These are phyloP conservation scores for Dictyostelium discoideum DNA, from an alignment of 78 protist species.

Conservation along the genomic window dicty_2.7 NC_007088.5:4246001-4246500, in stretches of 20 bases:
- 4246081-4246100: background rate
- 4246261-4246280: no score
- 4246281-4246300: background rate
- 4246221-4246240: background rate
- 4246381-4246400: background rate
- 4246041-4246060: background rate
- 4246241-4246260: background rate
- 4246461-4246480: background rate
- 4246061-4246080: constrained; percentile 15
- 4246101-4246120: background rate
- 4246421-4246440: background rate
- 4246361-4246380: background rate
- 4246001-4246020: no score
- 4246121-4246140: background rate
- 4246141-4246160: background rate
- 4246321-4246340: background rate
- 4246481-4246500: no score
- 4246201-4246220: background rate
- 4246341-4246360: background rate
- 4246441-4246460: background rate
- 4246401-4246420: background rate
- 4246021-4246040: background rate
- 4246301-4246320: background rate
- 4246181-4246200: background rate
- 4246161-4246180: constrained; percentile 6